Percentiles rank a stretch among this genome's conserved stretches.
These are phyloP conservation scores for Ascochyta pisi DNA, from an alignment of 2,329 filamentous ascomycete species.

Conservation along the genomic window DNA sequence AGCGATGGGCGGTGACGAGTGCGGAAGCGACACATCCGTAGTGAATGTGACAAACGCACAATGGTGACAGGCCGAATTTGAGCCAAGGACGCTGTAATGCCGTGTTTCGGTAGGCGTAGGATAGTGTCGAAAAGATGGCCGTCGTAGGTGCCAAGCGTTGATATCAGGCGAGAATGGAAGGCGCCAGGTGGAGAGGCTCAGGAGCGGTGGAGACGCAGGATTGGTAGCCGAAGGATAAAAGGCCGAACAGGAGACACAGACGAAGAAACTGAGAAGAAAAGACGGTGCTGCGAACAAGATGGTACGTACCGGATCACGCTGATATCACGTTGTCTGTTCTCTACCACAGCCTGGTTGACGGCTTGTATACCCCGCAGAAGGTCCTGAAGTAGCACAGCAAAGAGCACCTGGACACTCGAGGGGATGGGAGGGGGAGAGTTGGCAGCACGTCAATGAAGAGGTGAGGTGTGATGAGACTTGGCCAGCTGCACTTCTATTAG, in stretches of 20 bases:
- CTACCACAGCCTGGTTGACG: neutral
- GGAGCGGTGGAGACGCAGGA: neutral
- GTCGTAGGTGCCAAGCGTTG: neutral
- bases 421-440: slow-evolving; percentile 9
- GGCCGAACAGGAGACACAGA: neutral
- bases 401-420: slow-evolving; percentile 14
- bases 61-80: neutral
- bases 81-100: neutral
- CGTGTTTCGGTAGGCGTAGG: neutral
- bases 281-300: neutral
- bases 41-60: neutral
- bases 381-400: slow-evolving; percentile 15
- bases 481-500: slow-evolving; percentile 32
- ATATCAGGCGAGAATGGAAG: slow-evolving; percentile 2
- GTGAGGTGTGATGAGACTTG: slow-evolving; percentile 28
- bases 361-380: slow-evolving; percentile 12
- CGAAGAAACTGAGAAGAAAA: neutral
- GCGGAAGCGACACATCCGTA: neutral
- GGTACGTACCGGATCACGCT: slow-evolving; percentile 3
- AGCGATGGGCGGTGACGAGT: slow-evolving; percentile 5
- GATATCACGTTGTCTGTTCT: neutral
- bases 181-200: neutral
- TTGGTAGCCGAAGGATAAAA: neutral
- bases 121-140: neutral
- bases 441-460: slow-evolving; percentile 26